A percentile compares a stretch with the other conserved stretches of the same genome.
phyloP scores from a whole-genome alignment of 1,284 basidiomycete species.

The Mycena sp. region DNA sequence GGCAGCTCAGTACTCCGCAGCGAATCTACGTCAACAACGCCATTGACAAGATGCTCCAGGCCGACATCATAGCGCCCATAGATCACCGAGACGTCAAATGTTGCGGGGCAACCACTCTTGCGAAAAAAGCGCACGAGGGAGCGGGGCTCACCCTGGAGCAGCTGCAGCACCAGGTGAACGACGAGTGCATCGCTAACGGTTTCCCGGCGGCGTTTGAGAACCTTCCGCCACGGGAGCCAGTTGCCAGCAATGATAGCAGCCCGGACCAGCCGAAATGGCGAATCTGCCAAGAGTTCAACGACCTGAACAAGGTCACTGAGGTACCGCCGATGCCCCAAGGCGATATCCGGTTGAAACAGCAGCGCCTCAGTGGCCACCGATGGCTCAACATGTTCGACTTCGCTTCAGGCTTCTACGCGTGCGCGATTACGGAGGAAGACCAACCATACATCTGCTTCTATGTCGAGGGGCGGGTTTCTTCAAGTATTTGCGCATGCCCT shows the following conservation, averaged over 20 bases:
- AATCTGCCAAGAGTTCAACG: conserved; percentile 45
- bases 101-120: conserved; percentile 5
- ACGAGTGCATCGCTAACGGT: conserved; percentile 30
- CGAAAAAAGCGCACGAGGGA: conserved; percentile 34
- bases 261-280: conserved; percentile 37
- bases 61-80: conserved; percentile 6
- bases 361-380: no score
- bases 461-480: conserved; percentile 51
- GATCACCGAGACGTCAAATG: conserved; percentile 6
- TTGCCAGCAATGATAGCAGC: no score
- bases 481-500: conserved; percentile 46
- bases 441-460: no score
- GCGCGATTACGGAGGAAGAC: no score
- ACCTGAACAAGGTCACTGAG: conserved; percentile 29
- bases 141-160: neutral
- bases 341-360: no score
- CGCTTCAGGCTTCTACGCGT: no score
- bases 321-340: no score
- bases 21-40: conserved; percentile 36
- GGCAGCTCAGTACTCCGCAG: conserved; percentile 42
- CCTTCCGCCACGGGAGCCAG: neutral
- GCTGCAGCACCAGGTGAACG: conserved; percentile 13
- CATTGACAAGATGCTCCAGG: conserved; percentile 45
- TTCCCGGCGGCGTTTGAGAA: conserved; percentile 21
- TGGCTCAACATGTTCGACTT: no score